A percentile compares a stretch with the other conserved stretches of the same genome.
Evolutionary conservation across 2,329 filamentous ascomycete species (phyloP).

Genomic region (Phaeosphaeria sp.): DNA sequence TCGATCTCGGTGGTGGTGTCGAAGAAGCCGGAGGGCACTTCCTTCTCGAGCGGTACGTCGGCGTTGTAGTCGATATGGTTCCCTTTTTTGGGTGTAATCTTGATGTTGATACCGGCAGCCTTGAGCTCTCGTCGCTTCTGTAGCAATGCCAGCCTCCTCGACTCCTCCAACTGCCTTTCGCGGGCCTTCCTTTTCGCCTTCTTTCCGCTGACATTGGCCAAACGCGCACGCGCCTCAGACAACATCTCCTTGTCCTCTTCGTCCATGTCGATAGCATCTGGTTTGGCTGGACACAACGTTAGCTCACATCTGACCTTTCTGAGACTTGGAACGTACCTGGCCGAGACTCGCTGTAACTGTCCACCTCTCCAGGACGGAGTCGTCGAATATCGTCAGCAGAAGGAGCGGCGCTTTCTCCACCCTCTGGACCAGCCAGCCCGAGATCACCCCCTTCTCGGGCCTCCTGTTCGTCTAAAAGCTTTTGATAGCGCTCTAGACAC

Average conservation of each 20-base stretch:
- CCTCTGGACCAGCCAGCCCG: constrained; percentile 82
- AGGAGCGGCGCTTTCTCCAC: constrained; percentile 84
- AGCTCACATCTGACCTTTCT: not conserved
- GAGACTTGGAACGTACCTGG: not conserved
- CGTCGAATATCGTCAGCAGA: constrained; percentile 90
- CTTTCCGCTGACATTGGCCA: constrained; percentile 98
- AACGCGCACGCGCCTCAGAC: constrained; percentile 91
- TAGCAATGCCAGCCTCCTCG: constrained; percentile 82
- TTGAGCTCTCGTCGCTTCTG: constrained; percentile 97
- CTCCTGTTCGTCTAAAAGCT: constrained; percentile 93
- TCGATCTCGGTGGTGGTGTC: constrained; percentile 84
- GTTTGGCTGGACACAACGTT: constrained; percentile 77
- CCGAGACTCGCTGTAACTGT: constrained; percentile 89
- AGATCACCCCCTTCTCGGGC: constrained; percentile 82
- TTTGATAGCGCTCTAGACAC: constrained; percentile 96
- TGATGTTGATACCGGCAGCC: constrained; percentile 97
- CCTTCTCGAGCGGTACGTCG: constrained; percentile 97
- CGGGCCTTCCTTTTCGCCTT: constrained; percentile 98
- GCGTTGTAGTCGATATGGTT: constrained; percentile 99
- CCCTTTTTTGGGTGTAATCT: constrained; percentile 87
- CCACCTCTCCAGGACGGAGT: constrained; percentile 88
- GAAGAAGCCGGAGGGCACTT: constrained; percentile 86
- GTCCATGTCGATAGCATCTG: constrained; percentile 96
- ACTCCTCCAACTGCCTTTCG: constrained; percentile 94
- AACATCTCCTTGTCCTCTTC: constrained; percentile 99